Base-by-base conservation (phyloP, 495 filamentous ascomycete genomes). In the Evernia prunastri region DNA sequence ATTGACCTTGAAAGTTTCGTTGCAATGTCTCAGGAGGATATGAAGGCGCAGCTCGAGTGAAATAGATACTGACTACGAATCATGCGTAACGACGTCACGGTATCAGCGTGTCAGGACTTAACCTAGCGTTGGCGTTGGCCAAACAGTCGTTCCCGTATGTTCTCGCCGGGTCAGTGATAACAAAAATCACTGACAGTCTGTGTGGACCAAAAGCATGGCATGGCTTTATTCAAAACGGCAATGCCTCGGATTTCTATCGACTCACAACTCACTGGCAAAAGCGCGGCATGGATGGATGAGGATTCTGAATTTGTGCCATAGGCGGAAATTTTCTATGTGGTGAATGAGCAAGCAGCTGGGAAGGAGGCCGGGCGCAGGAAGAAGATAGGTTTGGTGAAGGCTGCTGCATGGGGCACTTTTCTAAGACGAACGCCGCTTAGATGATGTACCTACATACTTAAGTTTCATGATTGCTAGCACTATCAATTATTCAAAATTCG, bases 21-120 rank as follows among this genome's bases (percentile, higher is more conserved):
- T 67, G 94, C 94, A 18, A 83, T 97, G 78, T 75, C 87, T 58
- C 94, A 91, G 79, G 86, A 92, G 64, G 91, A 97, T 72, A 98
- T 98, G 94, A 89, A 96, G 83, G 94, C 94, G 51, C 91, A 91
- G 74, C 82, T 98, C 76, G 94, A 98, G 78, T 98, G 91, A 95
- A 71, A 61, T 64, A 56, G 31, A 53, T 59, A 40, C 35, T 40
- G 66, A 67, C 67, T 47, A 66, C 58, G 57, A 62, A 63, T 60
- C 45, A 69, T 70, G 73, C 72, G 68, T 77, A 68, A 76, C 67
- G 78, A 81, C 73, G 66, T 70, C 73, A 80, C 67, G 72, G 72
- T 69, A 69, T 64, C 49, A 61, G 40, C 63, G 42, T 59, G 54
- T 70, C 63, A 68, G 49, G 66, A 67, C 69, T 66, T 65, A 66